Conservation (phyloP, 345 rosid species). For the Salix purpurea region DNA sequence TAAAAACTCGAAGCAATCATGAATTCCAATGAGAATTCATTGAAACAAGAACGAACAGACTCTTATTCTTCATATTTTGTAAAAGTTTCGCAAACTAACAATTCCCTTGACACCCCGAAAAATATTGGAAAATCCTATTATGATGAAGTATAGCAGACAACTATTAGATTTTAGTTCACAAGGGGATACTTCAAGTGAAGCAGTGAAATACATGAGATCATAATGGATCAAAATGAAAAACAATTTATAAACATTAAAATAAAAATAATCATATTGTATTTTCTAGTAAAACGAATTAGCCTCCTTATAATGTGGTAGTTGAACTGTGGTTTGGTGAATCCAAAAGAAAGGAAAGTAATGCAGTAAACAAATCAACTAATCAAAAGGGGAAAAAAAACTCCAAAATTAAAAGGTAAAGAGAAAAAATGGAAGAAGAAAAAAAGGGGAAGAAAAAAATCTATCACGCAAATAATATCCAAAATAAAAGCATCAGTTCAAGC, state of each 20-base stretch:
- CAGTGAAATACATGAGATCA: not conserved
- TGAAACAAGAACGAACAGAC: not conserved
- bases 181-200: not conserved
- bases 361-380: constrained; percentile 5
- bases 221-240: not conserved
- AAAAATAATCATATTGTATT: not conserved
- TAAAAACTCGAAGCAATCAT: not conserved
- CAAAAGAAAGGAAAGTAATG: constrained; percentile 13
- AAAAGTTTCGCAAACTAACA: not conserved
- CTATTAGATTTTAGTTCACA: not conserved
- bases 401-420: not conserved
- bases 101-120: no score
- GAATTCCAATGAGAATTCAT: not conserved
- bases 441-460: not conserved
- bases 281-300: constrained; percentile 6
- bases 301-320: constrained; percentile 2
- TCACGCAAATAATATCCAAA: not conserved
- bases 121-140: not conserved
- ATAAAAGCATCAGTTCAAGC: not conserved
- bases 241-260: not conserved
- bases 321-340: constrained; percentile 12
- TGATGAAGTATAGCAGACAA: not conserved
- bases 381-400: constrained; percentile 8
- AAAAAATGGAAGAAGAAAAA: not conserved
- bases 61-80: not conserved